These are phyloP conservation scores for Jacaranda mimosifolia DNA, from an alignment of 257 asterid species.

Conservation along the genomic window DNA sequence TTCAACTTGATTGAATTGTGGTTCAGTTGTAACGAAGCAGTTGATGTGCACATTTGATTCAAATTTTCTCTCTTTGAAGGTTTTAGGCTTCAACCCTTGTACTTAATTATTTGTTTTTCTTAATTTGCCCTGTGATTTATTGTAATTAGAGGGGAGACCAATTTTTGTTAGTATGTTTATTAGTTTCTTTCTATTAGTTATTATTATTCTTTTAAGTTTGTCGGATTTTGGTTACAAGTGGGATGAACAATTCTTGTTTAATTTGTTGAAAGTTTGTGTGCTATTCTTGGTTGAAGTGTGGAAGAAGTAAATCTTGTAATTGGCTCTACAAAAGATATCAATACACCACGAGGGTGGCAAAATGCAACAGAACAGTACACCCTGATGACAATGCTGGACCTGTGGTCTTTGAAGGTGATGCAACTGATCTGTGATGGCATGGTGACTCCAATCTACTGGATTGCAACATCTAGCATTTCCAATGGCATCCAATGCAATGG, in stretches of 20 bases:
- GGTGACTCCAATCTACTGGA: slow-evolving; percentile 37
- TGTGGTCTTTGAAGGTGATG: too few species aligned
- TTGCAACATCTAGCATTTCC: slow-evolving; percentile 99
- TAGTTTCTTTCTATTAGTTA: not conserved
- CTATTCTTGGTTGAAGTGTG: slow-evolving; percentile 49
- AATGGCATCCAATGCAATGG: slow-evolving; percentile 71
- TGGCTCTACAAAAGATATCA: slow-evolving; percentile 96
- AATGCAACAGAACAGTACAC: slow-evolving; percentile 95
- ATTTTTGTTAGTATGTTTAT: slow-evolving; percentile 10
- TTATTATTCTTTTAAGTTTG: not conserved
- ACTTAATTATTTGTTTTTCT: not conserved
- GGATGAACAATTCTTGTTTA: slow-evolving; percentile 7
- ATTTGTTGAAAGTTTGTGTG: not conserved
- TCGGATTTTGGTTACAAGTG: slow-evolving; percentile 3
- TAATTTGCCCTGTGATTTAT: not conserved
- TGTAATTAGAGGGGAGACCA: not conserved
- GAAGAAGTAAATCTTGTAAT: slow-evolving; percentile 72
- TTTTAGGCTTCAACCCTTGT: not conserved
- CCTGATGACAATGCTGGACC: slow-evolving; percentile 77
- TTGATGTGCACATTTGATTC: slow-evolving; percentile 46
- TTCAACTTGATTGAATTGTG: slow-evolving; percentile 38
- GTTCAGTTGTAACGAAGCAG: slow-evolving; percentile 32
- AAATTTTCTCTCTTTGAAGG: slow-evolving; percentile 30
- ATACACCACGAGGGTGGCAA: slow-evolving; percentile 99
- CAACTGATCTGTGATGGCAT: too few species aligned